Base-by-base conservation (phyloP, 331 rosid genomes). In the Cydonia oblonga region DNA sequence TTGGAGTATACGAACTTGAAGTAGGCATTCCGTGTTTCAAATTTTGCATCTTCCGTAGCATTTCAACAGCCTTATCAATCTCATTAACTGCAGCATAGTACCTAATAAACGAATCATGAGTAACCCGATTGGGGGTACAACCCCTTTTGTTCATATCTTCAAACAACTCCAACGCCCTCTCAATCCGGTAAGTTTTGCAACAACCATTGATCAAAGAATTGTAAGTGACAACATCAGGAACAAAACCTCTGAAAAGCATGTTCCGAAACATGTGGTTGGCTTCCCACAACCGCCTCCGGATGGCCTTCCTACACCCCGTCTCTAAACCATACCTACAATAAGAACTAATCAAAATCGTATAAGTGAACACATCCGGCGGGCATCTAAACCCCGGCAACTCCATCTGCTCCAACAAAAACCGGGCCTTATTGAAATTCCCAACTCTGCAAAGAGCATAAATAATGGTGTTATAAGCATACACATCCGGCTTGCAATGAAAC, bases 151-250 rank as follows among this genome's bases (percentile, higher is more conserved):
- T 87, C 97, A 91, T 89, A 58, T 91, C 98, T 62, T 91, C 86
- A 30, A 93, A 85, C 87, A 93, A 72, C 68, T 89, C 96, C 85
- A 87, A 74, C 3, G 96, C 97, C 57, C 96, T 83, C 60, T 35
- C 86, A 2, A 86, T 78, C 70, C 97, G 85, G 24, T 83, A 78
- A 16, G 91, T 89, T 78, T 93, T 93, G 68, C 97, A 93, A 65
- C 97, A 89, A 70, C 98, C 98, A 79, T 90, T 86, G 68, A 93
- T 93, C 78, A 93, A 74, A 51, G 90, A 79, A 80, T 93, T 90
- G 79, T 90, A 93, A 19, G 96, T 89, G 35, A 93, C 98, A 66
- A 87, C 88, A 81, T 93, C 96, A 24, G 97, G 98, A 71, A 76
- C 79, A 78, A 89, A 85, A 1, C 95, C 96, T 72, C 82, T 87